Conservation (phyloP, 2,329 filamentous ascomycete genomes). For the Pseudovirgaria hyperparasitica region DNA sequence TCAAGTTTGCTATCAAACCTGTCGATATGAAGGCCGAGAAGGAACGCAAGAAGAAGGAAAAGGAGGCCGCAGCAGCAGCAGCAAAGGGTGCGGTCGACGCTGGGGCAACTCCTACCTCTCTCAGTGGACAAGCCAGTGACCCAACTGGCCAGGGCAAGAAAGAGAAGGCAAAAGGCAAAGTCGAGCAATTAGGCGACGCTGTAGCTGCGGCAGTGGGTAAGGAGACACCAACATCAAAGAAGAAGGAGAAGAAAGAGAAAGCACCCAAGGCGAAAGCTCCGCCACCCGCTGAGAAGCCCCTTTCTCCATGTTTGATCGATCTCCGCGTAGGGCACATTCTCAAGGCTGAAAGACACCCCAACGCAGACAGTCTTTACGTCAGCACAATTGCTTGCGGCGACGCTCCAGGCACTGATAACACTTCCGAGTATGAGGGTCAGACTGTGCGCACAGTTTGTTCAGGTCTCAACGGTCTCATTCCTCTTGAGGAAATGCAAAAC, state of each 20-base stretch:
- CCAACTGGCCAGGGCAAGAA: conserved; percentile 29
- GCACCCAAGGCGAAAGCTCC: conserved; percentile 57
- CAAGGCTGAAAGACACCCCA: conserved; percentile 88
- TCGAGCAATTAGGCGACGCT: conserved; percentile 40
- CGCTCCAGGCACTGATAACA: conserved; percentile 72
- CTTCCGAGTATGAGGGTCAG: conserved; percentile 81
- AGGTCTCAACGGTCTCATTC: conserved; percentile 83
- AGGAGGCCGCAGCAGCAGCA: conserved; percentile 48
- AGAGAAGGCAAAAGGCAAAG: conserved; percentile 38
- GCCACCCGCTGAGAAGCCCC: conserved; percentile 55
- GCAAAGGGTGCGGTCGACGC: conserved; percentile 39
- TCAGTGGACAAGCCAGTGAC: conserved; percentile 15
- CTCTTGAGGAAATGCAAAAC: conserved; percentile 90
- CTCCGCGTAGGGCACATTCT: conserved; percentile 95
- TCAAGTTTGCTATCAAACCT: conserved; percentile 78
- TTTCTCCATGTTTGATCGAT: conserved; percentile 79
- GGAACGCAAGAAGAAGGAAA: conserved; percentile 93
- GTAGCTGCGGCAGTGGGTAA: conserved; percentile 34
- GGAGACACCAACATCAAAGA: conserved; percentile 26
- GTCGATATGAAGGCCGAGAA: conserved; percentile 91
- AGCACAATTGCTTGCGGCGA: conserved; percentile 94
- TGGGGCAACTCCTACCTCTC: conserved; percentile 27
- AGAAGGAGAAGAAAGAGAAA: conserved; percentile 89
- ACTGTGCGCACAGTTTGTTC: conserved; percentile 93
- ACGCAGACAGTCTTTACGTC: conserved; percentile 91